Conservation (phyloP, 768 basidiomycete species). For the Trametes sanguinea region DNA sequence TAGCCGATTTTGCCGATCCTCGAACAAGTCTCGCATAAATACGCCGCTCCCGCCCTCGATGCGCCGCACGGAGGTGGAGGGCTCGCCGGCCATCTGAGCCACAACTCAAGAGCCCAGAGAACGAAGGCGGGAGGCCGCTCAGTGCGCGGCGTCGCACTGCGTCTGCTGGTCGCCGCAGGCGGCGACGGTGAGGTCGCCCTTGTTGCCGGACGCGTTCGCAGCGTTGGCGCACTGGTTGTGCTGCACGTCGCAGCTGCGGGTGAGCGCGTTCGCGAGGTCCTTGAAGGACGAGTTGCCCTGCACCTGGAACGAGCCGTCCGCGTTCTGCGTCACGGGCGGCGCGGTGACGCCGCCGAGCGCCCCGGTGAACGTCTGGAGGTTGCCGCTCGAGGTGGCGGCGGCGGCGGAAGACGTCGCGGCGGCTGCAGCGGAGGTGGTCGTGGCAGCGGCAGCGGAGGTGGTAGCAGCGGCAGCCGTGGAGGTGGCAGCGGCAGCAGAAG, state of each 20-base stretch:
- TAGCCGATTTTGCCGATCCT: slow-evolving; percentile 14
- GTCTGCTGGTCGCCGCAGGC: slow-evolving; percentile 49
- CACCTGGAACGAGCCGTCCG: slow-evolving; percentile 51
- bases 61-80: slow-evolving; percentile 1
- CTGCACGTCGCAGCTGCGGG: slow-evolving; percentile 57
- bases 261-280: slow-evolving; percentile 45
- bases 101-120: too few species aligned
- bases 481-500: slow-evolving; percentile 25
- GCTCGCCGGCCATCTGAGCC: too few species aligned
- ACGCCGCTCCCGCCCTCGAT: not conserved
- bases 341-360: slow-evolving; percentile 46
- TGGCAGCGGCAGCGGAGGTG: slow-evolving; percentile 18
- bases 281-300: slow-evolving; percentile 50
- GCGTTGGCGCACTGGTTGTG: slow-evolving; percentile 61
- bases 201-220: slow-evolving; percentile 52
- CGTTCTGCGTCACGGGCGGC: slow-evolving; percentile 45
- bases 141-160: slow-evolving; percentile 39
- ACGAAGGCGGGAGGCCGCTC: not conserved
- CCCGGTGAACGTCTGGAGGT: slow-evolving; percentile 54
- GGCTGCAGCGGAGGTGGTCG: slow-evolving; percentile 9
- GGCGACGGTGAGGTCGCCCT: slow-evolving; percentile 47
- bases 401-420: slow-evolving; percentile 15
- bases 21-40: slow-evolving; percentile 14
- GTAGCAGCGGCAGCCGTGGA: slow-evolving; percentile 23
- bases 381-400: slow-evolving; percentile 30